Base-by-base conservation (phyloP, 2,329 filamentous ascomycete species). In the Epichloe baconii region DNA sequence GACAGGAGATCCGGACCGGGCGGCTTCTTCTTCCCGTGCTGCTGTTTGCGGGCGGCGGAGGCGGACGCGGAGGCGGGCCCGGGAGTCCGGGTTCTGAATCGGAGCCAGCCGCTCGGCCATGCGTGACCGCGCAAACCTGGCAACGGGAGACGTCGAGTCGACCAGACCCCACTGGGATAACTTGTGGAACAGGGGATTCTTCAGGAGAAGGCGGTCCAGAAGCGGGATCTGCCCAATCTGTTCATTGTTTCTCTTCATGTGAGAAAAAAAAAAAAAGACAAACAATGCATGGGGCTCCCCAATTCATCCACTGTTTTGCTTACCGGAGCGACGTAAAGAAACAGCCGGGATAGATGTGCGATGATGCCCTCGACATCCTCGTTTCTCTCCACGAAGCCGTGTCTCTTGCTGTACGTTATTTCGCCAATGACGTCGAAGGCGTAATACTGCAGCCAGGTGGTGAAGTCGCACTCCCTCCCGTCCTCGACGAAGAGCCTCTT, bases 341-440 rank as follows among this genome's bases (percentile, higher is more conserved):
- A 40, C 1, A 40, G 23, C 47, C 42, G n/a, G 53, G 46, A 56
- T 3, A 66, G 52, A 17, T 56, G 53, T 6, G 47, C 43, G 10
- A 76, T 70, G 1, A 73, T 59, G 0, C 65, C 67, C 15, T 66
- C 64, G 15, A 72, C 65, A 47, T 77, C 75, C 6, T 69, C 59
- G 0, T 71, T 73, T 15, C 55, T 49, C 40, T 76, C 71, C 0
- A 77, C 61, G 50, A 77, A 74, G 0, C 72, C 74, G 55, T 69
- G 64, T 0, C 60, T 55, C 5, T 58, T 59, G 26, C 58, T 66
- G 50, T 60, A 64, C 0, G 71, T 76, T 42, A 78, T 73, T 36
- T 71, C 66, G 2, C 73, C 72, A 36, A 79, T 76, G 2, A 77
- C 73, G 52, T 77, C 71, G 43, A 74, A 73, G 0, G 71, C 72